Evolutionary conservation across 805 yeast genomes (phyloP), one percentile per base, ranked within the genome.

Genomic region (Teunomyces barrocoloradensis): DNA sequence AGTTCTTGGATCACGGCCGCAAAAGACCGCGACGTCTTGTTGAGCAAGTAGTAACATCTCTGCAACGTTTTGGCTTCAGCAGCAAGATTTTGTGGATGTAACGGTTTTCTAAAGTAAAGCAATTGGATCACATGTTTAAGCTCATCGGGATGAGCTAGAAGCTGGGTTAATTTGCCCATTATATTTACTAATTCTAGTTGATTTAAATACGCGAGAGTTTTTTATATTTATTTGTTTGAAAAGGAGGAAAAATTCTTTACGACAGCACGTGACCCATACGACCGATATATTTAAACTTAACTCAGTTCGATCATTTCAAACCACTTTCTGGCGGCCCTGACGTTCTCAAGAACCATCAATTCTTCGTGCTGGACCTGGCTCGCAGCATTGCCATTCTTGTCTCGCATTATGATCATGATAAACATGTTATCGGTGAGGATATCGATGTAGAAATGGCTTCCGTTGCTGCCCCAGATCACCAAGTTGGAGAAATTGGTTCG

Each of bases 1-100:
- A 94, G 77, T 64, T 94, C 96, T 74, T 79, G 78, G 59, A 92
- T 92, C 18, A 94, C 99, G 0, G 96, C 89, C n/a, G 86, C 90
- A 64, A 94, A 94, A 3, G 97, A 89, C 53, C 99, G 80, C 12
- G 97, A 91, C 0, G 98, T 87, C 48, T 68, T 48, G 28, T 72
- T 68, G 50, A 94, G 73, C 50, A 89, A 71, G 50, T 79, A 75
- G 62, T 83, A 89, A 64, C 97, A 89, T 65, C 79, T 71, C 50
- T 63, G 68, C 55, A 85, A 69, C 20, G 62, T 51, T 2, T 46
- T 42, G 5, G 68, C 38, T 42, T 56, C 56, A 2, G 51, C 55
- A 4, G 65, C 48, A 7, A 64, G 66, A 39, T 75, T 75, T 15
- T 78, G 63, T 3, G 86, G 82, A 61, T 77, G 80, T 23, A 74